Evolutionary conservation across 257 asterid species (phyloP), one percentile per base, ranked within the genome.

Genomic region (Ajuga chamaepitys): DNA sequence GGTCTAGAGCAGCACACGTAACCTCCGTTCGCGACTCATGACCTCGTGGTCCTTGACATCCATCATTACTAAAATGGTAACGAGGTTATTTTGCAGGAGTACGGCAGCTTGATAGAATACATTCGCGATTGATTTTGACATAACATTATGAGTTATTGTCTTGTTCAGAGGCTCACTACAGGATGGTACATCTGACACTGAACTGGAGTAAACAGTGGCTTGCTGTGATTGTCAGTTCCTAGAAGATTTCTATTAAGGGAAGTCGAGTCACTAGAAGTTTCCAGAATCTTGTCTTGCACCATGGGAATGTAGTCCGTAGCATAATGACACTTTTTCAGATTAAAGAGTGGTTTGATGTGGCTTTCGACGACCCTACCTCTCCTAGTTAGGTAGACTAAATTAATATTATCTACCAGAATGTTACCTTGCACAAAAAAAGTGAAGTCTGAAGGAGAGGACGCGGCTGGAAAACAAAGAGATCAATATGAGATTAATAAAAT

Each of bases 1-100:
- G 62, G 52, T 71, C 82, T 12, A 84, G 65, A 17, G 91, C 87
- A 28, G 72, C 68, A 70, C 73, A 84, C 1, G 84, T 75, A 24
- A 56, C 63, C 46, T 77, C 65, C 17, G 86, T 76, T 21, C 87
- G 17, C 30, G 57, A 22, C 17, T 50, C 84, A 84, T 81, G 70
- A 73, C 41, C 40, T 67, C 63, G 10, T 84, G 83, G 67, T 84
- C 83, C 37, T 67, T 66, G 40, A 55, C 48, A 64, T 74, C 77
- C 72, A 58, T 64, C 0, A 64, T 64, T 58, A 73, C 83, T 62
- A 84, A 34, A 56, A 65, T 70, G 10, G 51, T 9, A 64, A 79
- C 52, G 22, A 84, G 77, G 26, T 77, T 75, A 9, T 56, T 68
- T 18, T 77, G 78, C 14, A 79, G 81, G 47, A 9, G 40, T 63